phyloP scores from a whole-genome alignment of 345 rosid species.

The Clausena lansium region DNA sequence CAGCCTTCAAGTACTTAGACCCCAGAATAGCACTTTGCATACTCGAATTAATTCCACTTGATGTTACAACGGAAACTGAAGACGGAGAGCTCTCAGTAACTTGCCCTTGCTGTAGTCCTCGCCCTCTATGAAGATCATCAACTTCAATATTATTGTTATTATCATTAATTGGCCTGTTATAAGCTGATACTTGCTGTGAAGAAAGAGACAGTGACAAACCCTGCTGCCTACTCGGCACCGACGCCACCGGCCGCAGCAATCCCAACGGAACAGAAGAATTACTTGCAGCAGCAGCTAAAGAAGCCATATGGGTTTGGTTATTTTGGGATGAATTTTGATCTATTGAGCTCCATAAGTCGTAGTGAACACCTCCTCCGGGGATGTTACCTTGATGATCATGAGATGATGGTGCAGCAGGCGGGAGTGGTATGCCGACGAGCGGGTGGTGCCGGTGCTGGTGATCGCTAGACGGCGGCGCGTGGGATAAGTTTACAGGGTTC shows the following conservation, averaged over 20 bases:
- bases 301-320: conserved; percentile 13
- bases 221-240: conserved; percentile 39
- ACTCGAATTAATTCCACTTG: conserved; percentile 36
- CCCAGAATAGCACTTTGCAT: conserved; percentile 37
- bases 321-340: conserved; percentile 27
- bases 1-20: conserved; percentile 63
- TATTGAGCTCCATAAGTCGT: conserved; percentile 34
- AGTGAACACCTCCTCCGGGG: conserved; percentile 24
- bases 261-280: conserved; percentile 19
- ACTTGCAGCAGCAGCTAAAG: conserved; percentile 11
- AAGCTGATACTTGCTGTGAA: conserved; percentile 12
- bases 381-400: conserved; percentile 24
- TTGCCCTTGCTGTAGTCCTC: neutral
- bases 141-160: neutral
- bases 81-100: conserved; percentile 37
- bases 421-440: conserved; percentile 38
- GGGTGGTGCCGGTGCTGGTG: conserved; percentile 12
- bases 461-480: conserved; percentile 32
- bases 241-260: conserved; percentile 18
- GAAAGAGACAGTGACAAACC: conserved; percentile 49
- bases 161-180: conserved; percentile 13
- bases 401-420: conserved; percentile 5
- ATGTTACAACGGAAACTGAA: conserved; percentile 30
- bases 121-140: conserved; percentile 11
- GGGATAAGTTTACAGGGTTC: conserved; percentile 34